These are phyloP conservation scores for Deinandra increscens DNA, from an alignment of 129 eudicot species.

Conservation along the genomic window DNA sequence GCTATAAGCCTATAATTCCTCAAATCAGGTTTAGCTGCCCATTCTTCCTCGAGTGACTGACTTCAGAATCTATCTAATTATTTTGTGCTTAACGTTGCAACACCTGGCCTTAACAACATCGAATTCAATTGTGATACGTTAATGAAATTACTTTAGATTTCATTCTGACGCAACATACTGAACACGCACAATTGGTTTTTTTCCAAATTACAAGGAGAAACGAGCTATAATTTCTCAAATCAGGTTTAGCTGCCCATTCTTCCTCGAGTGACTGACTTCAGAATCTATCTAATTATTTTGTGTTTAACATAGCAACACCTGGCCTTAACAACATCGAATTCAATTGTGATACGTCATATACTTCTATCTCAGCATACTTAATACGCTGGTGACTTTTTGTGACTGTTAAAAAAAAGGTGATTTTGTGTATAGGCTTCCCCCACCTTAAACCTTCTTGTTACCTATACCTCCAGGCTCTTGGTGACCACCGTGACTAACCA, in stretches of 20 bases:
- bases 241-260: background rate
- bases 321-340: background rate
- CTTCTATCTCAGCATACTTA: background rate
- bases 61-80: background rate
- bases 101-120: background rate
- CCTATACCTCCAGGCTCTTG: background rate
- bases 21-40: background rate
- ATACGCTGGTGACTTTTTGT: background rate
- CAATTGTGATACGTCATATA: slow-evolving; percentile 6
- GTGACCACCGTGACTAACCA: background rate
- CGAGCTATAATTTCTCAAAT: background rate
- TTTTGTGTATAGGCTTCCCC: background rate
- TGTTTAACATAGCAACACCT: background rate
- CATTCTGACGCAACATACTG: background rate
- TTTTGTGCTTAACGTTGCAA: background rate
- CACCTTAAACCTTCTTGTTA: background rate
- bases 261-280: slow-evolving; percentile 8
- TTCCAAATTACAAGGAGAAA: background rate
- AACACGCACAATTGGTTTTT: too few species aligned
- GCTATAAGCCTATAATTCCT: background rate
- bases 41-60: slow-evolving; percentile 6
- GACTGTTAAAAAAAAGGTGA: too few species aligned
- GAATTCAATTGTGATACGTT: background rate
- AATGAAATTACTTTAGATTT: too few species aligned
- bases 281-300: background rate